Evolutionary conservation across 495 filamentous ascomycete genomes (phyloP), one percentile per base, ranked within the genome.

Genomic region (Xanthoparmelia taractica): DNA sequence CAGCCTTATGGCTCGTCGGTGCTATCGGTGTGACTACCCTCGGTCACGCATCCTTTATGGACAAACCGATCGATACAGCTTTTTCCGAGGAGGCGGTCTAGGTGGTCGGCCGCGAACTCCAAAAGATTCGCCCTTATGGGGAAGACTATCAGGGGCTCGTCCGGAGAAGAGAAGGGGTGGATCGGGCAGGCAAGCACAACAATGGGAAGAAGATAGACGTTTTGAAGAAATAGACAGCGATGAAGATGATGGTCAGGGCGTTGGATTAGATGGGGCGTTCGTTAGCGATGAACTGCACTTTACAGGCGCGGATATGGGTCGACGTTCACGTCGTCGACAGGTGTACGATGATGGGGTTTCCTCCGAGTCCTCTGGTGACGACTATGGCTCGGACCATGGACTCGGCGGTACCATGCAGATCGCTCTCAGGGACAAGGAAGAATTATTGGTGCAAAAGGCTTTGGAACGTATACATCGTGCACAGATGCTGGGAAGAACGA

Each of bases 31-130:
- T 96, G 73, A 87, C 84, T 73, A 92, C 97, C 64, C 79, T 97
- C 66, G 95, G 95, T 76, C 94, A 98, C 78, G 94, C 94, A 68
- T 82, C 90, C 58, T 85, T 98, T 71, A 86, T 98, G 87, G 94
- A 98, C 77, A 96, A 96, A 82, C 93, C 93, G 43, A 96, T 97
- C 81, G 94, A 97, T 85, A 92, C 93, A 92, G 92, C 93, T 98
- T 98, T 98, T 97, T 98, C 95, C 84, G 94, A 96, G 94, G 95
- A 97, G 93, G 94, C 92, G 92, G 92, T 97, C 90, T 97, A 97
- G 86, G 84, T 92, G 92, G 92, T 96, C 92, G 92, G 89, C 92
- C 91, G 91, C 92, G 90, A 95, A 84, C 90, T 96, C 92, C 91
- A 87, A 85, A 91, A 84, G 81, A 81, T 88, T 86, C 86, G 89